These are phyloP conservation scores for Lagenaria siceraria DNA, from an alignment of 306 rosid genomes.

Conservation along the genomic window DNA sequence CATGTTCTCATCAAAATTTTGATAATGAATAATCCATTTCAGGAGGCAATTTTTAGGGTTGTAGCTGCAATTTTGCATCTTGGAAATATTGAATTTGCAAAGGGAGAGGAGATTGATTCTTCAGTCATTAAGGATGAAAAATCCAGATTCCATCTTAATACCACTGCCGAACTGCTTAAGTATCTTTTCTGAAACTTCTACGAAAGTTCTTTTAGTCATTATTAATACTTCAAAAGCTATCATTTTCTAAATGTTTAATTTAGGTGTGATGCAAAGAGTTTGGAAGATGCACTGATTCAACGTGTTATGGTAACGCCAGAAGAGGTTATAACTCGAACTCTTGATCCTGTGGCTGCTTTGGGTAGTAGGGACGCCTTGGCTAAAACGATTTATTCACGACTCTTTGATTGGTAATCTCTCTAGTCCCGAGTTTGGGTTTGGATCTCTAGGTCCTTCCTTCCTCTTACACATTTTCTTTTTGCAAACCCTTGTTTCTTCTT, in stretches of 20 bases:
- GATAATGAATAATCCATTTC: conserved; percentile 21
- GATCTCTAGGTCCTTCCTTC: conserved; percentile 5
- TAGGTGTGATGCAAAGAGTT: conserved; percentile 88
- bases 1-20: conserved; percentile 10
- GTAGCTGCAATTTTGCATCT: conserved; percentile 95
- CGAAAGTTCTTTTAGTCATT: conserved; percentile 10
- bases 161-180: conserved; percentile 86
- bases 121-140: conserved; percentile 87
- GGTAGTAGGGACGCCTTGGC: conserved; percentile 96
- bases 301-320: conserved; percentile 99
- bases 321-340: conserved; percentile 96
- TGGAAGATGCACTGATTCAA: conserved; percentile 93
- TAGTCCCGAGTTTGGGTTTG: not conserved
- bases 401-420: conserved; percentile 88
- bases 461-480: conserved; percentile 6
- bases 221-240: conserved; percentile 2
- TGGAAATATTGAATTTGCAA: conserved; percentile 90
- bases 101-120: conserved; percentile 91
- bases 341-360: conserved; percentile 91
- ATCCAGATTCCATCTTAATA: conserved; percentile 86
- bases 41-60: conserved; percentile 95
- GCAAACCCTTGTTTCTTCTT: not conserved
- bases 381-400: conserved; percentile 86
- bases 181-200: conserved; percentile 22
- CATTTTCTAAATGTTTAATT: not conserved